A percentile compares a stretch with the other conserved stretches of the same genome.
Evolutionary conservation across 2,329 filamentous ascomycete genomes (phyloP).

Genomic region (Parafenestella ontariensis): DNA sequence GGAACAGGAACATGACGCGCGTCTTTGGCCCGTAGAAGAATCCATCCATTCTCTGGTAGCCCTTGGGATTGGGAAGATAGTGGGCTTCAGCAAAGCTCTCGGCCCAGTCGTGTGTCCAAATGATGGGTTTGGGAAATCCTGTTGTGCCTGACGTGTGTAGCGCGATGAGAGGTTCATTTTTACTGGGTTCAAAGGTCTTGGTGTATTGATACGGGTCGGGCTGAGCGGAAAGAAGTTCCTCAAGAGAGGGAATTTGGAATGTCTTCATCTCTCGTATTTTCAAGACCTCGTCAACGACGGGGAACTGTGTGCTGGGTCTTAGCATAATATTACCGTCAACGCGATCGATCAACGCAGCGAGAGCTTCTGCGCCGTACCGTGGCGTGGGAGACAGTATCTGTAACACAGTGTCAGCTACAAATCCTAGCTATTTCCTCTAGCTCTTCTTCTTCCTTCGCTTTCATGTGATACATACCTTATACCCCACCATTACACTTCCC

Average conservation of each 20-base stretch:
- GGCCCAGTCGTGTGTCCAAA: slow-evolving; percentile 30
- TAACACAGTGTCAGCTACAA: neutral
- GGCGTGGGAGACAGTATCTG: slow-evolving; percentile 30
- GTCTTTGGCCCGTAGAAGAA: neutral
- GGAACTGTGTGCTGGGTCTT: slow-evolving; percentile 13
- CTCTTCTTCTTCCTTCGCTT: neutral
- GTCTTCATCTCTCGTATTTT: slow-evolving; percentile 20
- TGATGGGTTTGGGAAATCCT: slow-evolving; percentile 47
- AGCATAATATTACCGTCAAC: slow-evolving; percentile 27
- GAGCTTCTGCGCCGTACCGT: slow-evolving; percentile 25
- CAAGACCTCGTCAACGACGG: slow-evolving; percentile 17
- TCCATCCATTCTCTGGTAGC: neutral
- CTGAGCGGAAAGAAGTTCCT: slow-evolving; percentile 15
- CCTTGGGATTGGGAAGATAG: slow-evolving; percentile 6
- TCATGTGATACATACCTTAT: slow-evolving; percentile 29
- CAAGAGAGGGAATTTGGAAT: slow-evolving; percentile 20
- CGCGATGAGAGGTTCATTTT: slow-evolving; percentile 32
- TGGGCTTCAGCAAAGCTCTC: slow-evolving; percentile 2
- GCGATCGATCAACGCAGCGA: slow-evolving; percentile 25
- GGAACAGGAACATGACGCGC: slow-evolving; percentile 7
- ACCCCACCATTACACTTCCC: slow-evolving; percentile 52
- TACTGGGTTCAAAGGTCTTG: slow-evolving; percentile 30
- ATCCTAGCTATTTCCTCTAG: neutral
- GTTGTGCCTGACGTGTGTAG: slow-evolving; percentile 50
- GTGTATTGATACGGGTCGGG: slow-evolving; percentile 24